A percentile compares a stretch with the other conserved stretches of the same genome.
Conservation (phyloP, 306 rosid genomes). For the Malus orientalis region DNA sequence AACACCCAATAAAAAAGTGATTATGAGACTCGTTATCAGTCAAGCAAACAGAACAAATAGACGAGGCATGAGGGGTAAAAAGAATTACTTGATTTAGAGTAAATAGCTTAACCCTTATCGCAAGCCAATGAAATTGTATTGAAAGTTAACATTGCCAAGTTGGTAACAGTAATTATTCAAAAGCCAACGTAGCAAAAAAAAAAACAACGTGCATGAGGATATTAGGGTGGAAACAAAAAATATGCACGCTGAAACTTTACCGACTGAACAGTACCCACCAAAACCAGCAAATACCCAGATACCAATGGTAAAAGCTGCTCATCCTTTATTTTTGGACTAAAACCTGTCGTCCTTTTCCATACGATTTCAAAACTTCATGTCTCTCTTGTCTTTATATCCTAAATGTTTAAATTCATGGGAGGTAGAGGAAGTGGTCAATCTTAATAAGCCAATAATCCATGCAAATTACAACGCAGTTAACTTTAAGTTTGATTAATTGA, state of each 20-base stretch:
- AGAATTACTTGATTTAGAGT: neutral
- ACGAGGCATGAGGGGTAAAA: neutral
- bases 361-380: conserved; percentile 22
- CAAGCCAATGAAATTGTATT: neutral
- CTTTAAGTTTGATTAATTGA: too few relatives aligned
- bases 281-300: conserved; percentile 24
- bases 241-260: neutral
- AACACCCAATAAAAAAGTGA: neutral
- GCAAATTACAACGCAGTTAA: neutral
- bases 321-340: neutral
- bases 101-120: too few relatives aligned
- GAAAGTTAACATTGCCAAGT: neutral
- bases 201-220: neutral
- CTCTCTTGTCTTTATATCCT: neutral
- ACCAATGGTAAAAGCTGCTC: conserved; percentile 9
- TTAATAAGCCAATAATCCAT: neutral
- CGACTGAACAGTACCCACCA: neutral
- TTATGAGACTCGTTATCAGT: neutral
- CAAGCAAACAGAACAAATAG: neutral
- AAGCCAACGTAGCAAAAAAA: neutral
- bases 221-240: neutral
- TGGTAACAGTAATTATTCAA: neutral
- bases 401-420: conserved; percentile 29
- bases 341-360: conserved; percentile 2
- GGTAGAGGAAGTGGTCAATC: neutral